Evolutionary conservation across 768 basidiomycete genomes (phyloP), one percentile per base, ranked within the genome.

Genomic region (Naganishia vishniacii): DNA sequence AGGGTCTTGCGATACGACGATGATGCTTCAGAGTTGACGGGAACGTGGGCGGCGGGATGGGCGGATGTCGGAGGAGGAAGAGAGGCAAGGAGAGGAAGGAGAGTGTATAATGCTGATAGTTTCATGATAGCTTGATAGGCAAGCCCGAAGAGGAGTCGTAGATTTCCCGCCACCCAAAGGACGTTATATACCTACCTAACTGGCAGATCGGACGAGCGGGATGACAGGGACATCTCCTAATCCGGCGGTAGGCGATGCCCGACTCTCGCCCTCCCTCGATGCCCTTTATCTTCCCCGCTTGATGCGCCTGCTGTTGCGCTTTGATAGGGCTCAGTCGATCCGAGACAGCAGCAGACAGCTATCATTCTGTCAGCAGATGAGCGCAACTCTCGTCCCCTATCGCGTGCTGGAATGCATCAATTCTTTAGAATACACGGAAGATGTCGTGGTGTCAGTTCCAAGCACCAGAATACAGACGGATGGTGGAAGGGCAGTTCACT

Each of bases 1-100:
- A 98, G 83, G 0, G 93, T 84, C 86, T 97, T 95, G 72, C 93
- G 85, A 59, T 78, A 60, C 31, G 59, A 59, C 32, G 62, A 42
- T 29, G 60, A 37, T 7, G 34, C 34, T n/a, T n/a, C 26, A 59
- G 58, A 41, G 46, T 31, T 28, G 53, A 58, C 26, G 69, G 69
- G 20, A 59, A 53, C 13, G 28, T 51, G 28, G 31, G 28, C 32
- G 31, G 49, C 40, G 29, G 72, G 70, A 25, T 56, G 62, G 18
- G 69, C 66, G 32, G 67, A 45, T 44, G 69, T 37, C 28, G 71
- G 63, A 9, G 62, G 49, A 42, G 48, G 41, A 7, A 56, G 53
- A n/a, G 73, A 69, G 66, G 73, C 75, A 45, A 76, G 69, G 25
- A 71, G 46, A 32, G 75, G 75, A 6, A 76, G 67, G 29, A 76